Percentiles rank a stretch among this genome's conserved stretches.
phyloP scores from a whole-genome alignment of 768 basidiomycete species.

The Phlebiopsis gigantea region DNA sequence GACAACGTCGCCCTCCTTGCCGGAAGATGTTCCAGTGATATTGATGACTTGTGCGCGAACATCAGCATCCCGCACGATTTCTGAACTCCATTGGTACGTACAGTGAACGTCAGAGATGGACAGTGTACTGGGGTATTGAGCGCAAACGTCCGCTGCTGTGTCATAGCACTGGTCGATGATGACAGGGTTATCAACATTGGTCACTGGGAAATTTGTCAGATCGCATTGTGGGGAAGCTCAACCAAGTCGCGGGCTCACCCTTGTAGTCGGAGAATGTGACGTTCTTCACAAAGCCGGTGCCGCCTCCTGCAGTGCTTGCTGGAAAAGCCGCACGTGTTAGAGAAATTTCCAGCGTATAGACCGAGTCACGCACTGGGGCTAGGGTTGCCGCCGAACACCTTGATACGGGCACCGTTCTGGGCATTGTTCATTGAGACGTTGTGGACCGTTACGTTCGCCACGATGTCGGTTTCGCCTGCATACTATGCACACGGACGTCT shows the following conservation, averaged over 20 bases:
- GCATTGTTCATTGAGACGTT: slow-evolving; percentile 42
- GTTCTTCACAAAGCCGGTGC: slow-evolving; percentile 34
- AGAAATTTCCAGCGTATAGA: not conserved
- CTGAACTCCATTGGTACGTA: slow-evolving; percentile 2
- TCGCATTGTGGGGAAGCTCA: not conserved
- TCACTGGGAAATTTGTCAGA: slow-evolving; percentile 22
- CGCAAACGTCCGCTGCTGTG: slow-evolving; percentile 30
- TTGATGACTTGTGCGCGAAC: slow-evolving; percentile 31
- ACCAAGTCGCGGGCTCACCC: slow-evolving; percentile 18
- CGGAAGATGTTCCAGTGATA: slow-evolving; percentile 39
- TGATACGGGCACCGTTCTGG: slow-evolving; percentile 47
- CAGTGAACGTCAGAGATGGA: slow-evolving; percentile 40
- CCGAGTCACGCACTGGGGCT: slow-evolving; percentile 24
- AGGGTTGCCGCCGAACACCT: slow-evolving; percentile 43
- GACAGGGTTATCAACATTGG: slow-evolving; percentile 39
- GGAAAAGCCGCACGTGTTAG: not conserved
- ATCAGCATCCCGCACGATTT: too few relatives aligned
- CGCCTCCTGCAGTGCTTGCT: slow-evolving; percentile 36
- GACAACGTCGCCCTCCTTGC: slow-evolving; percentile 32
- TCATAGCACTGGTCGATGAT: slow-evolving; percentile 37
- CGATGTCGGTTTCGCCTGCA: slow-evolving; percentile 36
- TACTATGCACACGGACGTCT: slow-evolving; percentile 21
- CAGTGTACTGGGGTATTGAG: slow-evolving; percentile 31
- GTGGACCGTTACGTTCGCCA: slow-evolving; percentile 36
- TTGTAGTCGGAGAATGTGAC: slow-evolving; percentile 24